Evolutionary conservation across 2,329 filamentous ascomycete genomes (phyloP), one percentile per base, ranked within the genome.

Genomic region (Chaetomium strumarium): DNA sequence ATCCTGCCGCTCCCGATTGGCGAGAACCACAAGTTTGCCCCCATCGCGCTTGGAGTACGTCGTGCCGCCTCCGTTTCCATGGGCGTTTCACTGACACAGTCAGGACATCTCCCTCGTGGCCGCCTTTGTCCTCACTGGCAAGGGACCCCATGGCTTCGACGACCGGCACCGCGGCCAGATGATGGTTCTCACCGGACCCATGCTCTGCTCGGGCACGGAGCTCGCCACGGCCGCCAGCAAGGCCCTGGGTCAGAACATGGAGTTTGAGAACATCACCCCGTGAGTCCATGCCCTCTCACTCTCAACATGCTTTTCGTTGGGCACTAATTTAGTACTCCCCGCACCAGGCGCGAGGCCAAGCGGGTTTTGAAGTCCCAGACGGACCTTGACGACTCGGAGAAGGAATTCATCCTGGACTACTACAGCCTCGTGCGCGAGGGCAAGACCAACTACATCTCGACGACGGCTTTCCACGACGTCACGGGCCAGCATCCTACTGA

Each of bases 391-490:
- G 53, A 63, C 4, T 69, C 70, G 0, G 75, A 78, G 63, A 66
- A 71, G 49, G 58, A 75, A 59, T 76, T 75, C 57, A 58, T 78
- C 6, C 68, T 78, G 5, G 74, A 79, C 57, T 78, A 78, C 62
- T 78, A 77, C 63, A 73, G 72, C 40, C 66, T 79, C 9, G 75
- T 78, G 10, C 68, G 73, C 42, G 74, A 77, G 57, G 75, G 76
- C 16, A 78, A 78, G 67, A 76, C 75, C 0, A 79, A 78, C 62
- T 78, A 78, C 61, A 74, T 79, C 57, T 66, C 74, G 1, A 78
- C 75, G 1, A 72, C 70, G 3, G 70, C 74, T 1, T 79, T 78
- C 58, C 70, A 75, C 49, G 69, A 77, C 49, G 69, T 78, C 30
- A 78, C 75, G 2, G 73, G 71, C 4, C 56, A 62, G 33, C 68